Base-by-base conservation (phyloP, 495 filamentous ascomycete species). In the Hypoxylon cercidicola region DNA sequence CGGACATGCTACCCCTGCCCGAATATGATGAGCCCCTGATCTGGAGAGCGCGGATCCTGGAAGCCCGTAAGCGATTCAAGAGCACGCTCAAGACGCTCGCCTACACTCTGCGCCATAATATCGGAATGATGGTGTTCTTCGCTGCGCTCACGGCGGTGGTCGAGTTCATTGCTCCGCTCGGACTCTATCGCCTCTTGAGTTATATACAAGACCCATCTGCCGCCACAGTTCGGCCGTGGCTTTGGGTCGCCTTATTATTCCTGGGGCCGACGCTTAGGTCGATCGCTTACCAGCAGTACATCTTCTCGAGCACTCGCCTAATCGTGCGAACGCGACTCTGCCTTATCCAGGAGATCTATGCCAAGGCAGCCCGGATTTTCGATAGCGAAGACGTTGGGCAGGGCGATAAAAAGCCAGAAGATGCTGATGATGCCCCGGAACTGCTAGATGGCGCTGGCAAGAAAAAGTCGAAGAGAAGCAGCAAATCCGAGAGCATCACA, bases 401-500 rank as follows among this genome's bases (percentile, higher is more conserved):
- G 10, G 34, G 11, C 34, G 2, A 37, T 3, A n/a, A 37, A 37
- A 28, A 28, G 25, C 3, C 25, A 28, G 25, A 28, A 7, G 7
- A 7, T 28, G 25, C 7, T 28, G n/a, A n/a, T n/a, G 30, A 32
- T 32, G 30, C 30, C 30, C 9, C 13, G 34, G 13, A 37, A 9
- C 10, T 3, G 34, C 13, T 37, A n/a, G 34, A 37, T 37, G 34
- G 4, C 11, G 10, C 9, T 12, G 13, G 13, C 13, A 37, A 37
- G 34, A 11, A 37, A 9, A 37, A 37, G 4, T 37, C 34, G 34
- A 12, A 37, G 13, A n/a, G 34, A 9, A 37, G 10, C 10, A 37
- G 13, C 11, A 37, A 37, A 12, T 37, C 34, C 3, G 91, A 91
- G 47, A 90, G 89, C 6, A 93, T 95, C 66, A 93, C 94, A 74